A percentile compares a stretch with the other conserved stretches of the same genome.
phyloP scores from a whole-genome alignment of 1,284 basidiomycete species.

The Naganishia sp. region DNA sequence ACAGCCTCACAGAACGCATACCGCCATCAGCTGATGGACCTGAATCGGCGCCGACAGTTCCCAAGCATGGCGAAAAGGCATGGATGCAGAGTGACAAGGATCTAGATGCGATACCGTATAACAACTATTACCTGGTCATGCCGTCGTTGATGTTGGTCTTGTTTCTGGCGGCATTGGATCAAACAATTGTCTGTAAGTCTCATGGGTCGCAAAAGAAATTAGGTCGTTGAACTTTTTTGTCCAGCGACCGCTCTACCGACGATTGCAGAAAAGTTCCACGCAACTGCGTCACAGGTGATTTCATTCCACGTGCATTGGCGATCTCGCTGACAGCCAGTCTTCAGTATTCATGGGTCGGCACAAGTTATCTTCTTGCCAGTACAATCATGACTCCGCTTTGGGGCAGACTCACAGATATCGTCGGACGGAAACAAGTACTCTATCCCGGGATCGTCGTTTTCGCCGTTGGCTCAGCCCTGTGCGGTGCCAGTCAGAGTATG shows the following conservation, averaged over 20 bases:
- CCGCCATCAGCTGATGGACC: background rate
- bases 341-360: conserved; percentile 33
- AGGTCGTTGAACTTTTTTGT: background rate
- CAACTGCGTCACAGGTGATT: conserved; percentile 21
- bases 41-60: background rate
- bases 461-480: conserved; percentile 30
- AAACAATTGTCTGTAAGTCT: conserved; percentile 32
- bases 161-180: conserved; percentile 34
- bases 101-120: conserved; percentile 26
- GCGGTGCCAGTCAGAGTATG: conserved; percentile 30
- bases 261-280: conserved; percentile 31
- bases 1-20: conserved; percentile 10
- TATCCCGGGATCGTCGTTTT: conserved; percentile 30
- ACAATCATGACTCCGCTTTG: conserved; percentile 33
- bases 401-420: conserved; percentile 29
- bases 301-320: background rate
- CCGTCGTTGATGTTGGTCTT: conserved; percentile 29
- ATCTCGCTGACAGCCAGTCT: background rate
- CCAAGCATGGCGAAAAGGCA: conserved; percentile 15
- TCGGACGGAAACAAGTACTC: conserved; percentile 30
- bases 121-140: conserved; percentile 31
- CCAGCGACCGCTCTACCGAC: conserved; percentile 30
- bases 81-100: conserved; percentile 33
- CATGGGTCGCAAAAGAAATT: no score
- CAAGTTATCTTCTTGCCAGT: conserved; percentile 27